phyloP scores from a whole-genome alignment of 495 filamentous ascomycete species.

The Chaetomidium leptoderma region DNA sequence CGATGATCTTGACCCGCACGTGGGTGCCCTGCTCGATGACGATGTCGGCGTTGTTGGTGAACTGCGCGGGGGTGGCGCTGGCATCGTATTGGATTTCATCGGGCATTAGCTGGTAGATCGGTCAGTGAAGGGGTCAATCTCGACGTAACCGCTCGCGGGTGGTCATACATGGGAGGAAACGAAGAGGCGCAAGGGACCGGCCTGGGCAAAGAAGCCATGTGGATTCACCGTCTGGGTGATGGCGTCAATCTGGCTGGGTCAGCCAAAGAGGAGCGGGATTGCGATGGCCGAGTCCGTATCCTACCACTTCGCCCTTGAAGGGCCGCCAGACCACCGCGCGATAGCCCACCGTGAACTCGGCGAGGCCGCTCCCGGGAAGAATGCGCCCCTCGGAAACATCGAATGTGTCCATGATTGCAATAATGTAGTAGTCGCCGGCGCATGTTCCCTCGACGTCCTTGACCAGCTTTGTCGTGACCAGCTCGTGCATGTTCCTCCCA shows the following conservation, averaged over 20 bases:
- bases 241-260: conserved; percentile 70
- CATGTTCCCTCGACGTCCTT: conserved; percentile 91
- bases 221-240: conserved; percentile 84
- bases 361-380: conserved; percentile 79
- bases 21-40: conserved; percentile 92
- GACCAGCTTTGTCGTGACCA: conserved; percentile 78
- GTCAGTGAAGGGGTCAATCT: conserved; percentile 12
- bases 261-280: neutral
- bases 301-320: conserved; percentile 92
- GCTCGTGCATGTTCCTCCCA: conserved; percentile 80
- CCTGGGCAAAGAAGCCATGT: conserved; percentile 87
- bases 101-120: conserved; percentile 69
- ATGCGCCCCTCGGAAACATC: conserved; percentile 90
- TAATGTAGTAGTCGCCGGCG: conserved; percentile 89
- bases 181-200: conserved; percentile 83
- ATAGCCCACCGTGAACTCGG: conserved; percentile 92
- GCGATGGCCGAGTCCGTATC: conserved; percentile 29
- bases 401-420: conserved; percentile 91
- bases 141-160: neutral
- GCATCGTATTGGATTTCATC: conserved; percentile 88
- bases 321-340: conserved; percentile 95
- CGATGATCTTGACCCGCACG: conserved; percentile 87
- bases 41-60: conserved; percentile 81
- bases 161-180: conserved; percentile 76
- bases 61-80: conserved; percentile 80